Conservation (phyloP, 768 basidiomycete species). For the Thelephora aurantiotincta region DNA sequence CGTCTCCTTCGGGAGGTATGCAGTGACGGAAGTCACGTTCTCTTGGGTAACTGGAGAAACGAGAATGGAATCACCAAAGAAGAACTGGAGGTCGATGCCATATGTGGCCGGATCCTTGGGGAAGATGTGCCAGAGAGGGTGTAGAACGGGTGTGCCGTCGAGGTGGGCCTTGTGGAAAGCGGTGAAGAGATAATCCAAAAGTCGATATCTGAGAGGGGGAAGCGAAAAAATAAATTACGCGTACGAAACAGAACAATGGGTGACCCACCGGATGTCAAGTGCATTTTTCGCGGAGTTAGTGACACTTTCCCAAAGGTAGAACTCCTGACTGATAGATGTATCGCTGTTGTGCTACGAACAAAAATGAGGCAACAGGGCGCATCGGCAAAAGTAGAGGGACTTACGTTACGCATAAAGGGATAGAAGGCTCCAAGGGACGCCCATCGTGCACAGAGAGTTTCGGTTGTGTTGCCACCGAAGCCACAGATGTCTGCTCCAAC, state of each 20-base stretch:
- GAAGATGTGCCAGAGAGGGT: conserved; percentile 54
- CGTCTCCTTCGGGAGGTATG: conserved; percentile 48
- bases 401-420: conserved; percentile 67
- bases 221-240: not conserved
- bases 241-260: not conserved
- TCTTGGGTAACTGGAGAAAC: conserved; percentile 57
- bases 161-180: conserved; percentile 43
- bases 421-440: conserved; percentile 65
- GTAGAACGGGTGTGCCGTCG: conserved; percentile 52
- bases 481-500: conserved; percentile 67
- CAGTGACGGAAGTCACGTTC: conserved; percentile 38
- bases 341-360: conserved; percentile 36
- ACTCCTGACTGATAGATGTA: conserved; percentile 44
- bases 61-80: conserved; percentile 53
- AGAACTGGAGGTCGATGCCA: conserved; percentile 51
- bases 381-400: conserved; percentile 9
- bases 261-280: conserved; percentile 41
- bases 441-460: conserved; percentile 62
- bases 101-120: conserved; percentile 47
- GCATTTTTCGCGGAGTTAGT: conserved; percentile 45
- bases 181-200: conserved; percentile 62
- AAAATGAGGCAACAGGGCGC: conserved; percentile 6
- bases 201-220: conserved; percentile 35
- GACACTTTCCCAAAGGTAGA: conserved; percentile 48
- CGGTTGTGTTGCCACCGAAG: conserved; percentile 52